Base-by-base conservation (phyloP, 768 basidiomycete species). In the Cystobasidiopsis lactophilus region DNA sequence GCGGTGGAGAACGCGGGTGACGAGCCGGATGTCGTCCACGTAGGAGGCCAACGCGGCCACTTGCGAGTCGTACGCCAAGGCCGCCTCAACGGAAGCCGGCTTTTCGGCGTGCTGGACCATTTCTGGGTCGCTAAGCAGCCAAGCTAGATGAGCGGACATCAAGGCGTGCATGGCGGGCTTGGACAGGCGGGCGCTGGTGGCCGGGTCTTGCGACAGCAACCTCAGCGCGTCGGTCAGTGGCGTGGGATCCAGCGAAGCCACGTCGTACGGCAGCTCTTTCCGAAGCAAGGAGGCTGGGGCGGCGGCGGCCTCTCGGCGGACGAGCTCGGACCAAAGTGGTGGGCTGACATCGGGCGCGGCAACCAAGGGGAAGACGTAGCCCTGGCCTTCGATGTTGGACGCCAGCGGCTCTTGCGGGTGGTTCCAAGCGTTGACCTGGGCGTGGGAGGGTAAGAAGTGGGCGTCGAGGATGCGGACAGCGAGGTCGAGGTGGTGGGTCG, bases 1-100 rank as follows among this genome's bases (percentile, higher is more conserved):
- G 3, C 55, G 55, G 3, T 16, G 7, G 10, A 27, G 3, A 10
- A 56, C 55, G 10, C 62, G 60, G 4, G 52, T 53, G 18, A 63
- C 27, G 13, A 63, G 53, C 0, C 53, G 52, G 1, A 54, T 52
- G 44, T 62, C 58, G 54, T 59, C 53, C 50, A 62, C 52, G 55
- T 37, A 63, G 23, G 62, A 59, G 2, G 59, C 60, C 18, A 63
- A 50, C 5, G 58, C 56, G 19, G 60, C 59, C 31, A 62, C 53
- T 19, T 57, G 54, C 16, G 49, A 40, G 40, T 63, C 62, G 54
- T 60, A 63, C 23, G 29, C 5, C 2, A 57, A 52, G 23, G 56
- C 60, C 3, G 19, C 41, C 13, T 55, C 50, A 19, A 44, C 39
- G 3, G 54, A 39, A 4, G 51, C 39, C 3, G 62, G 62, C 2